A percentile compares a stretch with the other conserved stretches of the same genome.
Conservation (phyloP, 352 stramenopile species). For the Pythium dissotocum region DNA sequence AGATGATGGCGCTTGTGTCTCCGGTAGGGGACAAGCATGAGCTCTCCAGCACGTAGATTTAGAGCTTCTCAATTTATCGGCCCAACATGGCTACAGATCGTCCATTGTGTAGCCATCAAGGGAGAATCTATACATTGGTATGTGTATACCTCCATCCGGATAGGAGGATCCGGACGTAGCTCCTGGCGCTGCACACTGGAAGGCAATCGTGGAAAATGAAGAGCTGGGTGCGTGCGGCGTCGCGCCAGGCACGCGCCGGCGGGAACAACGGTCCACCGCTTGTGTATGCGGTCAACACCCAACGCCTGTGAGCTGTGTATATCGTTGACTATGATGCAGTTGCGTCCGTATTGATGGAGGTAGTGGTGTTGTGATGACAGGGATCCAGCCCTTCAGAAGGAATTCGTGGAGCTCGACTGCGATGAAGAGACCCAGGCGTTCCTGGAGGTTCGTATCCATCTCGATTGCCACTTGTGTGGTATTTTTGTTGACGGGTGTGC, state of each 20-base stretch:
- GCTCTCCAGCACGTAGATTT: background rate
- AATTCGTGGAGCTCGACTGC: constrained; percentile 73
- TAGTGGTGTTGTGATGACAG: constrained; percentile 25
- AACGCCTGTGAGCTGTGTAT: constrained; percentile 42
- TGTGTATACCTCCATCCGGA: constrained; percentile 4
- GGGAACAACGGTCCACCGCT: constrained; percentile 52
- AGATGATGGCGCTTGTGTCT: background rate
- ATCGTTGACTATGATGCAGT: background rate
- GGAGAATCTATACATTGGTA: background rate
- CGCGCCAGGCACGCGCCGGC: constrained; percentile 51
- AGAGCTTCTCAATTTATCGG: background rate
- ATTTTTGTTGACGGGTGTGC: constrained; percentile 1
- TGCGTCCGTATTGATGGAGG: background rate
- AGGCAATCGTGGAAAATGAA: constrained; percentile 44
- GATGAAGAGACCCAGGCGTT: constrained; percentile 77
- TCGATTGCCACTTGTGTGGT: background rate
- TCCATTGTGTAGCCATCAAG: background rate
- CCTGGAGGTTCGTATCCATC: constrained; percentile 43
- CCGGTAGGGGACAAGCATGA: background rate
- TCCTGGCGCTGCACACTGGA: background rate
- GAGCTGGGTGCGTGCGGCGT: constrained; percentile 68
- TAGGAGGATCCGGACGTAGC: background rate
- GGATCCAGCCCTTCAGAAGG: constrained; percentile 53
- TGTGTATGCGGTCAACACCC: constrained; percentile 58
- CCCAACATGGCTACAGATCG: background rate